Conservation (phyloP, 345 rosid genomes). For the Chamaenerion angustifolium region DNA sequence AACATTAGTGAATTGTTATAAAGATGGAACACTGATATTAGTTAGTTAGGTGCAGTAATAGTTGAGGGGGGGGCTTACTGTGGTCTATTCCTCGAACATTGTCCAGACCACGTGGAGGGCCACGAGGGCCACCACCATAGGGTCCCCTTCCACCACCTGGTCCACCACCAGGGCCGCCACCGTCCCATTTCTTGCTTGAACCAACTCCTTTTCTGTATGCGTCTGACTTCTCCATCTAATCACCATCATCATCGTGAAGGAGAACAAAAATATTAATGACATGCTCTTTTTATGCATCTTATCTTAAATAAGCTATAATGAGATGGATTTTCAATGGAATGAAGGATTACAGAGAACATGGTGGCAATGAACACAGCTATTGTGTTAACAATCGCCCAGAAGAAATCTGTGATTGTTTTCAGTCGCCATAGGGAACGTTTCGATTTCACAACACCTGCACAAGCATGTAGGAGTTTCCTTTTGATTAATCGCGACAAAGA, state of each 20-base stretch:
- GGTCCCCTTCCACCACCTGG: conserved; percentile 78
- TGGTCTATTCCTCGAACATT: conserved; percentile 67
- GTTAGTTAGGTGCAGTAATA: background rate
- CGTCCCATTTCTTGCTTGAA: conserved; percentile 81
- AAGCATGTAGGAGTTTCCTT: background rate
- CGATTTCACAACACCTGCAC: conserved; percentile 19
- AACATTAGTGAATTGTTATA: background rate
- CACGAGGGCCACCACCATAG: conserved; percentile 49
- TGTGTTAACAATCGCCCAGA: conserved; percentile 54
- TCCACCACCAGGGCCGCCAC: conserved; percentile 48
- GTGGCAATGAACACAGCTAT: conserved; percentile 51
- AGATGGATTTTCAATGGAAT: too few species aligned
- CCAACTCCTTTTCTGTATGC: conserved; percentile 15
- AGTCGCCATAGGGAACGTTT: conserved; percentile 54
- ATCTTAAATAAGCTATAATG: too few species aligned
- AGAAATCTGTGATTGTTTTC: conserved; percentile 47
- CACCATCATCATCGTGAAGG: background rate
- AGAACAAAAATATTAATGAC: background rate
- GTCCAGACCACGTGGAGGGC: conserved; percentile 68
- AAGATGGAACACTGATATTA: too few species aligned
- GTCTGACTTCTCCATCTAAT: conserved; percentile 63
- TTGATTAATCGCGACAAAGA: background rate
- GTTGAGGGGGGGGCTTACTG: conserved; percentile 22
- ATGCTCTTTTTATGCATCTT: background rate
- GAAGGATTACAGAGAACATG: conserved; percentile 48